Base-by-base conservation (phyloP, 2,329 filamentous ascomycete genomes). In the Sordariomycetes sp. region DNA sequence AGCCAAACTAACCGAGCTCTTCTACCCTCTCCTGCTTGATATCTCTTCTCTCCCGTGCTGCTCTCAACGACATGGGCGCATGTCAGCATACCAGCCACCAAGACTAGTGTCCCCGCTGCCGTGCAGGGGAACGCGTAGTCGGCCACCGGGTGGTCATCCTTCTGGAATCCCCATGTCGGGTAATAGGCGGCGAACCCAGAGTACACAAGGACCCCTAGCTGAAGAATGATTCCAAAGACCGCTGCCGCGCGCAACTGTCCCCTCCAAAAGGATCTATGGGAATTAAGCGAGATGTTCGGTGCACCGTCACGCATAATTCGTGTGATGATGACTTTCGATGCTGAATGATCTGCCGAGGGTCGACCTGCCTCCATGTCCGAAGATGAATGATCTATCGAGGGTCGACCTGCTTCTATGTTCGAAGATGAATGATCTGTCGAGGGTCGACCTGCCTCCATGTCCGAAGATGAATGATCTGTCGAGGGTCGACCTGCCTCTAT, bases 41-140 rank as follows among this genome's bases (percentile, higher is more conserved):
- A 68, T 3, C 25, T 57, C 0, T 51, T 60, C 60, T 72, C 67
- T 3, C 32, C 22, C 0, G 69, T 70, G 37, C 68, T 69, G 8
- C 53, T 57, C 28, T 72, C 67, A 3, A 73, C 65, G 2, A 72
- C 65, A 51, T 65, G 63, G 0, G 64, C 63, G 54, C 69, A 73
- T 1, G 70, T 48, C 0, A 69, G 48, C 43, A 72, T 62, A 0
- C 70, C 69, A 1, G 59, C 1, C 0, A 66, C 61, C 11, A 73
- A 50, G 0, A 68, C 1, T 0, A 67, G 0, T 0, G 68, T 72
- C 1, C 71, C 70, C 7, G 50, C 16, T 0, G 61, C 60, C 2
- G 63, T 64, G n/a, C 64, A 63, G 1, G 65, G 65, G 54, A 65
- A 68, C 0, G 69, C 65, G 37, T 69, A 66, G 1, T 7, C 12